Evolutionary conservation across 805 yeast genomes (phyloP).

Genomic region (Kazachstania psychrophila): DNA sequence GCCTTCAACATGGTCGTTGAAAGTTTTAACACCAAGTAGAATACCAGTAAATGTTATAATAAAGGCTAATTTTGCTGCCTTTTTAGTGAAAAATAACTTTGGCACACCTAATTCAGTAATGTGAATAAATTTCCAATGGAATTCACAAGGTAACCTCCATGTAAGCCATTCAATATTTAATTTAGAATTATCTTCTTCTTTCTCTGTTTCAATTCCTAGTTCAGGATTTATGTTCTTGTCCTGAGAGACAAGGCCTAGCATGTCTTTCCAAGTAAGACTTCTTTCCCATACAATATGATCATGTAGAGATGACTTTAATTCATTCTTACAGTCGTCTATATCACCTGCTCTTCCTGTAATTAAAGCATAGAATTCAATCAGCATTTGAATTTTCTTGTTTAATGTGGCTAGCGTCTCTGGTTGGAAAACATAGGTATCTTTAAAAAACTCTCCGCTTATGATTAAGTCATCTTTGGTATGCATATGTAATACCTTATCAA

Average conservation of each 20-base stretch:
- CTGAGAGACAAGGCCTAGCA: slow-evolving; percentile 72
- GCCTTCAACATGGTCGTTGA: slow-evolving; percentile 51
- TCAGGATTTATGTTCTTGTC: slow-evolving; percentile 27
- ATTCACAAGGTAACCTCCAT: slow-evolving; percentile 25
- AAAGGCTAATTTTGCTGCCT: slow-evolving; percentile 40
- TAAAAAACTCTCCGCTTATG: slow-evolving; percentile 35
- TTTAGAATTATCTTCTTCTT: slow-evolving; percentile 23
- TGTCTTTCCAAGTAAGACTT: slow-evolving; percentile 92
- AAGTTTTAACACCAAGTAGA: slow-evolving; percentile 49
- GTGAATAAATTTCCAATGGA: slow-evolving; percentile 6
- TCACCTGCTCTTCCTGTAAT: slow-evolving; percentile 31
- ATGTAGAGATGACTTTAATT: slow-evolving; percentile 55
- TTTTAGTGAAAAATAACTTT: slow-evolving; percentile 38
- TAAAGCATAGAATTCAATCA: slow-evolving; percentile 49
- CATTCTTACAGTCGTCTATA: slow-evolving; percentile 40
- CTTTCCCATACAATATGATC: slow-evolving; percentile 97
- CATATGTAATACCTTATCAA: slow-evolving; percentile 67
- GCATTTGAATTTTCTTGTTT: slow-evolving; percentile 43
- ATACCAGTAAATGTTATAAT: slow-evolving; percentile 45
- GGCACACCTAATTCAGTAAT: slow-evolving; percentile 32
- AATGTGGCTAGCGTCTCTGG: slow-evolving; percentile 38
- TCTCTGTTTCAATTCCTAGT: slow-evolving; percentile 5
- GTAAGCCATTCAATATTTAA: slow-evolving; percentile 29
- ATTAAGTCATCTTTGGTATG: slow-evolving; percentile 44
- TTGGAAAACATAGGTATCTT: slow-evolving; percentile 47